Evolutionary conservation across 106 monocot species (phyloP), one percentile per base, ranked within the genome.

Genomic region (Ottelia alismoides): DNA sequence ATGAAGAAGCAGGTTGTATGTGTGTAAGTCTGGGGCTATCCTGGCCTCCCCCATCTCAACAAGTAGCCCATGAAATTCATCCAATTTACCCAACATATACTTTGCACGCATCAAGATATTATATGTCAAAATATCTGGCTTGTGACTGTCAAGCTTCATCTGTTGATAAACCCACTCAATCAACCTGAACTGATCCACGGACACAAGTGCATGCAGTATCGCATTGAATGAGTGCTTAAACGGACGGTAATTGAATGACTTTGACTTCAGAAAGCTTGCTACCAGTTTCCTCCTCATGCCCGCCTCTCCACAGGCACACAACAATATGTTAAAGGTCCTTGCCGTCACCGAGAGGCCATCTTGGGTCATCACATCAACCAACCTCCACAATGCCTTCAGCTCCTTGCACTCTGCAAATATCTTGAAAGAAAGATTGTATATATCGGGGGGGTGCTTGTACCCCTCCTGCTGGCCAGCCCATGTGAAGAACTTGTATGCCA

Each of bases 131-230:
- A 85, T 58, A 72, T 96, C 88, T 0, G 94, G 76, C 0, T 63
- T 50, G 22, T 79, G 61, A 26, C 81, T 76, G 28, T 85, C 76
- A 11, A 65, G 30, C 18, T 72, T 28, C 96, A 96, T 89, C 56
- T 74, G 57, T 49, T 79, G 65, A 47, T 85, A 74, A 24, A 96
- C 96, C 88, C 96, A 96, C 61, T 96, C 96, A 18, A 88, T 68
- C 64, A 96, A 46, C 51, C 74, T 54, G 46, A 79, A 89, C 58
- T 96, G 88, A 26, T 77, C 57, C 11, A 82, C 18, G 0, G 57
- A 60, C 17, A 85, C 66, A 12, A 96, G 72, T 1, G 85, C 82
- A 53, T 85, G 69, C 20, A 96, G 65, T 24, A 96, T 89, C 2
- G 88, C 96, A 47, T 96, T 89, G 48, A 74, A 89, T 2, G 85